Conservation (phyloP, 257 asterid genomes). For the Scutellaria barbata region DNA sequence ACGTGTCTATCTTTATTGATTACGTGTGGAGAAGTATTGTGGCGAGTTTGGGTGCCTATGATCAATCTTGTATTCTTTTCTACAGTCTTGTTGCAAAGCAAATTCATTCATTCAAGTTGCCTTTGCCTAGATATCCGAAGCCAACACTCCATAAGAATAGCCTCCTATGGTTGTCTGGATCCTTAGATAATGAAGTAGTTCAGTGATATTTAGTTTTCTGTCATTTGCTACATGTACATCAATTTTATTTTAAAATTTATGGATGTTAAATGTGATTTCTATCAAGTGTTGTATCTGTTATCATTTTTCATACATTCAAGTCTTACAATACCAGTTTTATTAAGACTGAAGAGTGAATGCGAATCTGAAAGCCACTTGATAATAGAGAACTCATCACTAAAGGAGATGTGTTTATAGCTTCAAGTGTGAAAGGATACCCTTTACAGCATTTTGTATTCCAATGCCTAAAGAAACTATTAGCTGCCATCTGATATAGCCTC, state of each 20-base stretch:
- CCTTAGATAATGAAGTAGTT: not conserved
- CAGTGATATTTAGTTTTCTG: too few relatives aligned
- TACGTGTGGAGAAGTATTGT: not conserved
- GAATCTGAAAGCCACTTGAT: too few relatives aligned
- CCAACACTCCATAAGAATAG: not conserved
- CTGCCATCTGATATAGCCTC: constrained; percentile 21
- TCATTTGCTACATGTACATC: too few relatives aligned
- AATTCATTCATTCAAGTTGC: not conserved
- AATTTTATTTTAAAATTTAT: too few relatives aligned
- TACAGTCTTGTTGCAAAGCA: not conserved
- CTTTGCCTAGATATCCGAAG: not conserved
- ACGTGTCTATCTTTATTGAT: not conserved
- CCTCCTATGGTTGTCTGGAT: constrained; percentile 14
- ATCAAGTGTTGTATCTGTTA: too few relatives aligned
- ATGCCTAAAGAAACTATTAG: not conserved
- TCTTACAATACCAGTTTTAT: too few relatives aligned
- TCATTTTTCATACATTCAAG: too few relatives aligned
- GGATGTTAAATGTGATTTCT: too few relatives aligned
- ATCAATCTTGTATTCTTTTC: not conserved
- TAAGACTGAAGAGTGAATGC: too few relatives aligned
- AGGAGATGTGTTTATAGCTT: not conserved
- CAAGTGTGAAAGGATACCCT: not conserved
- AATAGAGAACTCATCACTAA: not conserved
- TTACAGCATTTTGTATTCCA: too few relatives aligned
- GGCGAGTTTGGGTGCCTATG: not conserved